Conservation (phyloP, 768 basidiomycete genomes). For the Boletus coccyginus region DNA sequence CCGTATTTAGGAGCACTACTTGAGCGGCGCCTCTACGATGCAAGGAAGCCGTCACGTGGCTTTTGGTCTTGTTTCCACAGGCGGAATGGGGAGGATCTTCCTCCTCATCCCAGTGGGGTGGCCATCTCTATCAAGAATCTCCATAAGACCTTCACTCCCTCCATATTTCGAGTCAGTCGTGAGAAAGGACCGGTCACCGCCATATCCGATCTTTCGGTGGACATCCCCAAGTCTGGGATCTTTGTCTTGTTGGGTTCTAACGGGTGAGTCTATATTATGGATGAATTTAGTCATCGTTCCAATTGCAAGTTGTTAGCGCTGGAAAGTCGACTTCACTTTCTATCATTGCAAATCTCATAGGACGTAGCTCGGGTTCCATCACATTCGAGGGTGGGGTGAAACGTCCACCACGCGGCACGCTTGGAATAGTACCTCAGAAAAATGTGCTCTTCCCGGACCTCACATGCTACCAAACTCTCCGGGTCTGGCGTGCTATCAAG, state of each 20-base stretch:
- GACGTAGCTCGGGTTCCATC: slow-evolving; percentile 56
- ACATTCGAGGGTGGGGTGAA: slow-evolving; percentile 50
- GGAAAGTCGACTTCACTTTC: slow-evolving; percentile 76
- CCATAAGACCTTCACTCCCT: slow-evolving; percentile 54
- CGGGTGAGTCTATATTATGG: slow-evolving; percentile 38
- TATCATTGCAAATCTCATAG: slow-evolving; percentile 61
- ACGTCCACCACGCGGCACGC: slow-evolving; percentile 56
- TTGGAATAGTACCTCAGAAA: slow-evolving; percentile 82
- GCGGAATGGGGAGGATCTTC: slow-evolving; percentile 14
- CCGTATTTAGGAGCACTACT: slow-evolving; percentile 60
- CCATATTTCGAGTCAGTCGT: slow-evolving; percentile 38
- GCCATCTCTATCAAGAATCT: slow-evolving; percentile 65
- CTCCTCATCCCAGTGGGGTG: slow-evolving; percentile 34
- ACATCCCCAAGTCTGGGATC: slow-evolving; percentile 72
- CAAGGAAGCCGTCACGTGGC: slow-evolving; percentile 35
- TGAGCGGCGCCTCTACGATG: slow-evolving; percentile 63
- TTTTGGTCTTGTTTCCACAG: slow-evolving; percentile 6
- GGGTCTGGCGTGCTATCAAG: slow-evolving; percentile 73
- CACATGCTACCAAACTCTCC: slow-evolving; percentile 68
- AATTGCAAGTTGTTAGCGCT: slow-evolving; percentile 42
- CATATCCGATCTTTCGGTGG: slow-evolving; percentile 60
- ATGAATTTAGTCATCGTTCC: neutral
- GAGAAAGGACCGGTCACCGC: slow-evolving; percentile 55
- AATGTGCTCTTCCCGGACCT: slow-evolving; percentile 80
- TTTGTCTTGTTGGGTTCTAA: slow-evolving; percentile 76